Conservation (phyloP, 208 protist genomes). For the Kentomonas sorsogonicus region DNA sequence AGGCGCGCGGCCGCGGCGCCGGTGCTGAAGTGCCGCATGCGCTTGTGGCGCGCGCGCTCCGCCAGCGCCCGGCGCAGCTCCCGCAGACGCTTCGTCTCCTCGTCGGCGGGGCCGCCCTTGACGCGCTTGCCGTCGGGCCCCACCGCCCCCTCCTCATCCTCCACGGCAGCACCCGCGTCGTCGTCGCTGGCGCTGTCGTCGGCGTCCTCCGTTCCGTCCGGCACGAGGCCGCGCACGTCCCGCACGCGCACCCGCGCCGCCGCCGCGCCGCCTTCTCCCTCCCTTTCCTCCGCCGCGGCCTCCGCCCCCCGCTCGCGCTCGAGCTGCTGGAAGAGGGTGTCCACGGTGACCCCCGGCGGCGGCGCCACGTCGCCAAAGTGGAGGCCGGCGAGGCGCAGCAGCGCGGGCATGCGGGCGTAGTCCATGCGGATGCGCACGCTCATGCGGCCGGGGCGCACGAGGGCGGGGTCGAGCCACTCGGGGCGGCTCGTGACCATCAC, state of each 20-base stretch:
- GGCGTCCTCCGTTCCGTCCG: not conserved
- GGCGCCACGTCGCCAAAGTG: slow-evolving; percentile 64
- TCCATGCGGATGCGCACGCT: slow-evolving; percentile 59
- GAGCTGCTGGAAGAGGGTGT: too few species aligned
- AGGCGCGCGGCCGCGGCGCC: not conserved
- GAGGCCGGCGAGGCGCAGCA: slow-evolving; percentile 60
- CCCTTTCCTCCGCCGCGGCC: slow-evolving; percentile 1
- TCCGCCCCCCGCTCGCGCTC: slow-evolving; percentile 9
- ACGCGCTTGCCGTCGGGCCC: too few species aligned
- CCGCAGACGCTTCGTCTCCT: too few species aligned
- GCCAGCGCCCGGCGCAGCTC: too few species aligned
- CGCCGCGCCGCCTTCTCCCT: not conserved
- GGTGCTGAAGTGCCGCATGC: too few species aligned
- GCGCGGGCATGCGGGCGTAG: slow-evolving; percentile 53
- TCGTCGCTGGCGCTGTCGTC: slow-evolving; percentile 1
- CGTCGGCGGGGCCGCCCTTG: too few species aligned
- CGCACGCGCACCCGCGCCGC: not conserved
- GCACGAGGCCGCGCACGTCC: not conserved
- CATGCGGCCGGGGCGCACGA: slow-evolving; percentile 85
- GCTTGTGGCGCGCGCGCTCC: too few species aligned
- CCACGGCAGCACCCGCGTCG: too few species aligned
- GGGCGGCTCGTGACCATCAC: slow-evolving; percentile 87
- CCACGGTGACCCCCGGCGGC: not conserved
- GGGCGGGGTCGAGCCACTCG: slow-evolving; percentile 80
- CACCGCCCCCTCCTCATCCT: too few species aligned